These are phyloP conservation scores for Debaryomyces udenii DNA, from an alignment of 1,139 yeast species.

Conservation along the genomic window DNA sequence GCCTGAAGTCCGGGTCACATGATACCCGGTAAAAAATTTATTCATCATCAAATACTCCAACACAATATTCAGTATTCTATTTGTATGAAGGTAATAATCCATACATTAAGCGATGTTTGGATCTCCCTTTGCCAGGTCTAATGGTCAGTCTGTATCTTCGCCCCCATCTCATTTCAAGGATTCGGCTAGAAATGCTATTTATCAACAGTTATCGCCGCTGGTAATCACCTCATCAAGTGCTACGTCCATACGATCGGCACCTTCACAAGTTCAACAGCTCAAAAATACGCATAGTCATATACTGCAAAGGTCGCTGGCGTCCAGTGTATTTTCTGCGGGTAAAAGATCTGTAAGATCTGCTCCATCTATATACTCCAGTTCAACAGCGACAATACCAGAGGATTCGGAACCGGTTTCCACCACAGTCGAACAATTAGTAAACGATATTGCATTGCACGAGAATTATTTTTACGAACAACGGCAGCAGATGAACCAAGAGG, in stretches of 20 bases:
- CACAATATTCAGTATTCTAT: too few species aligned
- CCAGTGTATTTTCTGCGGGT: conserved; percentile 38
- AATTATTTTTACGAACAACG: conserved; percentile 28
- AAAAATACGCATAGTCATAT: conserved; percentile 19
- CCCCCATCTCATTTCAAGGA: conserved; percentile 51
- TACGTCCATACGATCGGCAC: conserved; percentile 38
- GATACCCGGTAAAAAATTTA: too few species aligned
- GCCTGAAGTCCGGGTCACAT: too few species aligned
- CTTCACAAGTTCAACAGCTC: conserved; percentile 26
- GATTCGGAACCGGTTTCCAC: conserved; percentile 47
- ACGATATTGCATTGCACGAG: conserved; percentile 48
- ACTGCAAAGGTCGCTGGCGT: conserved; percentile 32
- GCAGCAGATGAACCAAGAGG: conserved; percentile 12
- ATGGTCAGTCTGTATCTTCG: conserved; percentile 28
- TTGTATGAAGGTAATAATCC: neutral
- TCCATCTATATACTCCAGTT: conserved; percentile 45
- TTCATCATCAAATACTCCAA: too few species aligned
- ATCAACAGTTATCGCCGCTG: conserved; percentile 44
- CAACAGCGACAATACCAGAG: conserved; percentile 53
- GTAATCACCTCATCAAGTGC: conserved; percentile 29
- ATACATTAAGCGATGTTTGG: conserved; percentile 35
- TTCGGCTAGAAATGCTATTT: conserved; percentile 50
- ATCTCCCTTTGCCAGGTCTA: conserved; percentile 38
- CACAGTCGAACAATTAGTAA: conserved; percentile 49
- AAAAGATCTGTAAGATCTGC: conserved; percentile 47